A percentile compares a stretch with the other conserved stretches of the same genome.
phyloP scores from a whole-genome alignment of 257 asterid genomes.

The Knoxia roxburghii region DNA sequence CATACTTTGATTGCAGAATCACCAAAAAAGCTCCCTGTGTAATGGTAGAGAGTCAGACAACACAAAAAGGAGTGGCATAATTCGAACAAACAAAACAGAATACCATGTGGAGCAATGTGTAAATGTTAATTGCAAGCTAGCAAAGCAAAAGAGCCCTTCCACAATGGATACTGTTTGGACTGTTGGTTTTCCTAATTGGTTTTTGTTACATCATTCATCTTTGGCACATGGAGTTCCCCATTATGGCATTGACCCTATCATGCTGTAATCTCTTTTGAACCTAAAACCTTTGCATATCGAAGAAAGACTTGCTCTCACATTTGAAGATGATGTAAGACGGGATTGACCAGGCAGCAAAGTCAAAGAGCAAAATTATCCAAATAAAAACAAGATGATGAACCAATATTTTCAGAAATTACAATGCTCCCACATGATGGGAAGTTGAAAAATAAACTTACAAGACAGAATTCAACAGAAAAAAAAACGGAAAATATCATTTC shows the following conservation, averaged over 20 bases:
- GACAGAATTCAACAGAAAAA: background rate
- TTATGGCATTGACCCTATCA: background rate
- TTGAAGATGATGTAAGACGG: background rate
- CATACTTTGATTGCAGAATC: slow-evolving; percentile 39
- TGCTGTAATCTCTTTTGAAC: background rate
- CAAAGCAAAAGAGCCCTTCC: background rate
- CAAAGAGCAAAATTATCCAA: background rate
- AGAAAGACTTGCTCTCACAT: background rate
- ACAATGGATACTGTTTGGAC: background rate
- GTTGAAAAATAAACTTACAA: background rate
- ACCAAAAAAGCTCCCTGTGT: slow-evolving; percentile 28
- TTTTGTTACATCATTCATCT: background rate
- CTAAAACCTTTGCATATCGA: background rate
- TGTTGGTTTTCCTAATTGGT: background rate
- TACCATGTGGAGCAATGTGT: background rate
- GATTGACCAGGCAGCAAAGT: background rate
- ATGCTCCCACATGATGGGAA: slow-evolving; percentile 1
- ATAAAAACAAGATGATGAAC: background rate
- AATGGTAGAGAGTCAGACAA: slow-evolving; percentile 12
- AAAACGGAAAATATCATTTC: background rate
- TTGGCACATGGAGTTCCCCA: background rate
- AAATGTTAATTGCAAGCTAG: background rate
- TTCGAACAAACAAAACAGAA: background rate
- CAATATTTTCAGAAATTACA: background rate
- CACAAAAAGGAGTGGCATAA: background rate